Conservation (phyloP, 2,329 filamentous ascomycete species). For the Cladophialophora yegresii region DNA sequence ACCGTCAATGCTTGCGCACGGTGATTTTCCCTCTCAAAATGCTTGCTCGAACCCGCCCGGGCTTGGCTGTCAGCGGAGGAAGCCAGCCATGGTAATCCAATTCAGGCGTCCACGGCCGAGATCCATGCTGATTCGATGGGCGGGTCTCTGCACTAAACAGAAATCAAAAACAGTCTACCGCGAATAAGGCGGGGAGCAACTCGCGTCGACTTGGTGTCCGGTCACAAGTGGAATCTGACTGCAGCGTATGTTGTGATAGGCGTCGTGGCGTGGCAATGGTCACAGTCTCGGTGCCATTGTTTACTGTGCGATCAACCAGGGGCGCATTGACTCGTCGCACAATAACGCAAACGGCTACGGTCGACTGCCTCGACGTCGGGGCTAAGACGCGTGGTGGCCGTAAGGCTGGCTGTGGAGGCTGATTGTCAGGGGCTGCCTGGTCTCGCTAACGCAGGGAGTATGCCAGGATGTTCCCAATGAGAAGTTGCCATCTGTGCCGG, state of each 20-base stretch:
- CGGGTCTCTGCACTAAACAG: not conserved
- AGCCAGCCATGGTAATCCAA: not conserved
- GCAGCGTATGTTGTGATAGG: not conserved
- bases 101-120: not conserved
- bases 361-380: not conserved
- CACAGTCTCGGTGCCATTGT: not conserved
- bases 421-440: conserved; percentile 6
- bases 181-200: not conserved
- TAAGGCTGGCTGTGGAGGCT: conserved; percentile 13
- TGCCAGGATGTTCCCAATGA: not conserved
- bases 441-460: not conserved
- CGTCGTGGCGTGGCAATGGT: conserved; percentile 1
- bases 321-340: not conserved
- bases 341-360: not conserved
- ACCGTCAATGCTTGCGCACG: not conserved
- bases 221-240: conserved; percentile 7
- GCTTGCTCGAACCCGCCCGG: not conserved
- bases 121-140: not conserved
- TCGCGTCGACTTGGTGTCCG: conserved; percentile 4
- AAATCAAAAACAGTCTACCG: not conserved
- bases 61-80: not conserved
- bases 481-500: not conserved
- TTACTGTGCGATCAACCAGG: no score
- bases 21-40: not conserved
- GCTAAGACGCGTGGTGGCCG: not conserved